Percentiles rank a stretch among this genome's conserved stretches.
These are phyloP conservation scores for Solanum appendiculatum DNA, from an alignment of 257 asterid species.

Conservation along the genomic window DNA sequence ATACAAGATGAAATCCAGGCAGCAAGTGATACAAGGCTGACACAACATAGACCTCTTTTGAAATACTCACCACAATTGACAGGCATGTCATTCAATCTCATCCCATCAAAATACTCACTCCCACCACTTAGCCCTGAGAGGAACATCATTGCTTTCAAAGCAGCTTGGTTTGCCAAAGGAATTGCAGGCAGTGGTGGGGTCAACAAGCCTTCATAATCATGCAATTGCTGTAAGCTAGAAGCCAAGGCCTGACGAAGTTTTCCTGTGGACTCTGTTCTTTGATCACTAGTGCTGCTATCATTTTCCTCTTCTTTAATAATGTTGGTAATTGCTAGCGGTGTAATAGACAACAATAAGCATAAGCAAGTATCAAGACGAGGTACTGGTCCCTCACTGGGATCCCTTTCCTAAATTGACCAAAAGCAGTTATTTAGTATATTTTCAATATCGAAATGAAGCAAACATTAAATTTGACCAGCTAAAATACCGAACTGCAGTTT, in stretches of 20 bases:
- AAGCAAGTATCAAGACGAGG: conserved; percentile 91
- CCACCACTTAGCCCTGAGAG: conserved; percentile 71
- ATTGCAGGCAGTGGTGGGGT: conserved; percentile 70
- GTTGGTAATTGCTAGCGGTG: conserved; percentile 71
- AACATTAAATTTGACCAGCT: background rate
- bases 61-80: conserved; percentile 65
- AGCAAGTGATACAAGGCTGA: background rate
- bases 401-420: conserved; percentile 59
- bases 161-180: conserved; percentile 93
- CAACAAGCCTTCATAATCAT: conserved; percentile 81
- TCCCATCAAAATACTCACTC: conserved; percentile 71
- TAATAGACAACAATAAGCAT: conserved; percentile 72
- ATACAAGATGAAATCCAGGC: background rate
- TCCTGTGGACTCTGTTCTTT: conserved; percentile 39
- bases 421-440: background rate
- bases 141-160: conserved; percentile 84
- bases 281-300: conserved; percentile 26
- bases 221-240: conserved; percentile 74
- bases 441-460: background rate
- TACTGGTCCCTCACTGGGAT: conserved; percentile 86
- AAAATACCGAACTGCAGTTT: background rate
- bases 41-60: background rate
- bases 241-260: conserved; percentile 63
- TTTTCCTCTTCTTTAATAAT: conserved; percentile 76
- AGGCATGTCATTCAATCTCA: conserved; percentile 80